These are phyloP conservation scores for Neopestalotiopsis rosae DNA, from an alignment of 2,329 filamentous ascomycete genomes.

Conservation along the genomic window DNA sequence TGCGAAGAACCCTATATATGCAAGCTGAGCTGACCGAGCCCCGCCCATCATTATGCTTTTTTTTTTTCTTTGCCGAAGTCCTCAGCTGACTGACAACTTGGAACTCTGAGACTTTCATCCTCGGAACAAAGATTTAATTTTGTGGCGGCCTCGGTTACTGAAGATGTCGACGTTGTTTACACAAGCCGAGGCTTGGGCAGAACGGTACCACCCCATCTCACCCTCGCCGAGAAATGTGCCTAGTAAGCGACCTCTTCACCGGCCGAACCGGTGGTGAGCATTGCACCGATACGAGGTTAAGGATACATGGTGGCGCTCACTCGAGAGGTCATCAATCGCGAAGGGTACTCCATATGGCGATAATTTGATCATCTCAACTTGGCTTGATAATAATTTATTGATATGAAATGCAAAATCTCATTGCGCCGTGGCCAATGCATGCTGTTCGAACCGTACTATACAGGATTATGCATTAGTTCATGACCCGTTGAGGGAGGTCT, in stretches of 20 bases:
- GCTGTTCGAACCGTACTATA: conserved; percentile 1
- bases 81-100: not conserved
- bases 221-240: no score
- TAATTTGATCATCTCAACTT: no score
- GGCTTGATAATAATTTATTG: not conserved
- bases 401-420: not conserved
- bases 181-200: not conserved
- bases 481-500: not conserved
- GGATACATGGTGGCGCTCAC: no score
- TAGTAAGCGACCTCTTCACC: no score
- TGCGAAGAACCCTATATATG: not conserved
- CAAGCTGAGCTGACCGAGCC: not conserved
- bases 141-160: not conserved
- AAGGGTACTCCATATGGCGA: not conserved
- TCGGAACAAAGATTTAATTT: not conserved
- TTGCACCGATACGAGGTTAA: no score
- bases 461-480: conserved; percentile 7
- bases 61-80: not conserved
- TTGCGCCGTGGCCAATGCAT: not conserved
- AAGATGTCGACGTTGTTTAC: not conserved
- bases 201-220: not conserved
- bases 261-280: no score
- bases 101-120: not conserved
- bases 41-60: not conserved
- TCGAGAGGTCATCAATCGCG: not conserved